Evolutionary conservation across 1,139 yeast genomes (phyloP).

Genomic region (Protomyces gravidus): DNA sequence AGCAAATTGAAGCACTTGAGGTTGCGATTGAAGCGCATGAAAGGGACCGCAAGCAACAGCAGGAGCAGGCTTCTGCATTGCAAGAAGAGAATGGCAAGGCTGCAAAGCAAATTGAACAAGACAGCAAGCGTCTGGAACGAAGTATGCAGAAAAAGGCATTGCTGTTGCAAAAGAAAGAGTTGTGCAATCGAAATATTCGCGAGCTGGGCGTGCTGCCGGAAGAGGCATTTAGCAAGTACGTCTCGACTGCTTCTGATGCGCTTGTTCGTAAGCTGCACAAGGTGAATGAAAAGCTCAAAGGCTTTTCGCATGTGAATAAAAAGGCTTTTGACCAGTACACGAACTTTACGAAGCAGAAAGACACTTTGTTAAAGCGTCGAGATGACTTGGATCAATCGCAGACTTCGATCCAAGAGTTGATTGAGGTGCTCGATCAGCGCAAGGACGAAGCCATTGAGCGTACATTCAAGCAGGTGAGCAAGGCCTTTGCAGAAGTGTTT

Average conservation of each 20-base stretch:
- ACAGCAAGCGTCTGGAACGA: slow-evolving; percentile 63
- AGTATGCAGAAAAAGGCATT: slow-evolving; percentile 61
- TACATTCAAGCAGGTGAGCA: slow-evolving; percentile 73
- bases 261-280: slow-evolving; percentile 55
- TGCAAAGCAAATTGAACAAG: slow-evolving; percentile 56
- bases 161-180: slow-evolving; percentile 61
- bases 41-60: slow-evolving; percentile 34
- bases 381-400: slow-evolving; percentile 67
- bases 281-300: slow-evolving; percentile 56
- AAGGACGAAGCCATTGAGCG: slow-evolving; percentile 78
- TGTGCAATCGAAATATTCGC: slow-evolving; percentile 65
- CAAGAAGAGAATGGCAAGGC: slow-evolving; percentile 56
- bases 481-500: slow-evolving; percentile 68
- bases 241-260: slow-evolving; percentile 49
- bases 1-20: slow-evolving; percentile 37
- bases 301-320: slow-evolving; percentile 76
- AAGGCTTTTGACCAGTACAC: slow-evolving; percentile 83
- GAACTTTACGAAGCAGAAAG: slow-evolving; percentile 69
- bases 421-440: slow-evolving; percentile 66
- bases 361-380: slow-evolving; percentile 60
- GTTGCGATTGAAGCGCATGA: slow-evolving; percentile 32
- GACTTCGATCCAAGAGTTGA: slow-evolving; percentile 66
- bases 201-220: slow-evolving; percentile 86
- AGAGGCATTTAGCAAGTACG: slow-evolving; percentile 61
- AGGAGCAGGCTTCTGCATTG: slow-evolving; percentile 49